Conservation (phyloP, 1,284 basidiomycete genomes). For the Ustilago bromivora region DNA sequence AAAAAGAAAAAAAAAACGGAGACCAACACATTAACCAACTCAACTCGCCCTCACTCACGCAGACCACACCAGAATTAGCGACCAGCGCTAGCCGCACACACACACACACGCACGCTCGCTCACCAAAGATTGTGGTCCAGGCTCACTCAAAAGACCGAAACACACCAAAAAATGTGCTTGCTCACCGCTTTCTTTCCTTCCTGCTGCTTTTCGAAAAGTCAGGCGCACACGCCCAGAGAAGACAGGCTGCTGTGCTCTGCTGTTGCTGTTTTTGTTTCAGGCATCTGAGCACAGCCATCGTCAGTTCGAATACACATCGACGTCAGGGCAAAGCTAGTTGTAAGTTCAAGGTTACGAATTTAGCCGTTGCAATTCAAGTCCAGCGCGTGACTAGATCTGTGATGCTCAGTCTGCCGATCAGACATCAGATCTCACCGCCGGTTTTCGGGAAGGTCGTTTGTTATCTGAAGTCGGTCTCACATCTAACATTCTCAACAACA, state of each 20-base stretch:
- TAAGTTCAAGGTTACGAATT: neutral
- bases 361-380: neutral
- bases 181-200: neutral
- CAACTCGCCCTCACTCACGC: neutral
- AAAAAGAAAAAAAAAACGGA: conserved; percentile 34
- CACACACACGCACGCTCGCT: neutral
- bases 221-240: neutral
- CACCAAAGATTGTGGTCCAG: neutral
- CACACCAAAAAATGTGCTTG: neutral
- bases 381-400: conserved; percentile 1
- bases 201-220: neutral
- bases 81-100: neutral
- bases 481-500: neutral
- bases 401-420: conserved; percentile 4
- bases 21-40: conserved; percentile 33
- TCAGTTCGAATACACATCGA: conserved; percentile 6
- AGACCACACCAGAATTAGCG: neutral
- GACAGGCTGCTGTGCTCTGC: conserved; percentile 2
- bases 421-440: neutral
- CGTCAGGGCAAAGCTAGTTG: neutral
- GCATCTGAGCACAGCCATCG: conserved; percentile 3
- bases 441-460: neutral
- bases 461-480: neutral
- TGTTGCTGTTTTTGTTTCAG: neutral
- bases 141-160: neutral